Conservation (phyloP, 805 yeast genomes). For the Teunomyces atbi region DNA sequence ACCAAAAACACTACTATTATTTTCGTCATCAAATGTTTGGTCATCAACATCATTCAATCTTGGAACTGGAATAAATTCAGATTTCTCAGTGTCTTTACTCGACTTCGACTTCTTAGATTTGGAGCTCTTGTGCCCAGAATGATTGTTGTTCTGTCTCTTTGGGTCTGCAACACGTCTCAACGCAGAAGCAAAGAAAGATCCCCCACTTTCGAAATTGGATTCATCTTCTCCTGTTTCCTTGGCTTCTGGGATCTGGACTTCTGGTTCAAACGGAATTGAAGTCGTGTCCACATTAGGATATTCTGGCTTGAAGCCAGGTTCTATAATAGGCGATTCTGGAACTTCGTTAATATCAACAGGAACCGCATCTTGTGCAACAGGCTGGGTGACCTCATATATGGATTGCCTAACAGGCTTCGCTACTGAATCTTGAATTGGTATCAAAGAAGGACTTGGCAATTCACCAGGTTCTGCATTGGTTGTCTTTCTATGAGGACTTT, state of each 20-base stretch:
- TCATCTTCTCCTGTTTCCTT: not conserved
- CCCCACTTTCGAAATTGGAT: not conserved
- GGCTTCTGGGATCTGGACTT: not conserved
- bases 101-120: too few relatives aligned
- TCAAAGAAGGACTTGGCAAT: not conserved
- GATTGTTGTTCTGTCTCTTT: not conserved
- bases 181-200: conserved; percentile 1
- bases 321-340: not conserved
- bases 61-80: conserved; percentile 6
- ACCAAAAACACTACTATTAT: not conserved
- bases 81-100: not conserved
- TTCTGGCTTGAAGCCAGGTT: not conserved
- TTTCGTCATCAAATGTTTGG: not conserved
- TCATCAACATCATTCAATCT: conserved; percentile 1
- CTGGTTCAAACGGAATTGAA: not conserved
- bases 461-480: not conserved
- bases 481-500: not conserved
- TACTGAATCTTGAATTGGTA: not conserved
- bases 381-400: not conserved
- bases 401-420: conserved; percentile 1
- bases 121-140: too few relatives aligned
- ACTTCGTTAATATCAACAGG: not conserved
- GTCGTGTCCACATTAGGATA: conserved; percentile 2
- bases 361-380: not conserved
- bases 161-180: conserved; percentile 1